These are phyloP conservation scores for Talaromyces islandicus DNA, from an alignment of 2,329 filamentous ascomycete species.

Conservation along the genomic window DNA sequence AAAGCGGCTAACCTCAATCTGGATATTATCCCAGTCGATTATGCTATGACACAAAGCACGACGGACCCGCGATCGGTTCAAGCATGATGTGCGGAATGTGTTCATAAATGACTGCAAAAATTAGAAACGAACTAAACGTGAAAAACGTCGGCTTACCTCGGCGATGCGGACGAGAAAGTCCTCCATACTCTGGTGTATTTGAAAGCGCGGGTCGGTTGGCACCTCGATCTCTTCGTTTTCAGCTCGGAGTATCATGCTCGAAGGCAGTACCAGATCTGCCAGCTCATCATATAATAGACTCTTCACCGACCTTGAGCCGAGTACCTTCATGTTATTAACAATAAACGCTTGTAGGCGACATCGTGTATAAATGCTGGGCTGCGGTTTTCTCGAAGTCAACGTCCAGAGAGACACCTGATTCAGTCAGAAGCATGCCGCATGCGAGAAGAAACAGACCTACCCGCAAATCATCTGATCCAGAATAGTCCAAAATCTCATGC, in stretches of 20 bases:
- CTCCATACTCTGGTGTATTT: slow-evolving; percentile 70
- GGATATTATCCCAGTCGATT: slow-evolving; percentile 75
- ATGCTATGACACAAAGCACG: slow-evolving; percentile 82
- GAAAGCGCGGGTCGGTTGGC: slow-evolving; percentile 65
- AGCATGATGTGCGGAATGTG: slow-evolving; percentile 74
- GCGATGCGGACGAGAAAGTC: slow-evolving; percentile 52
- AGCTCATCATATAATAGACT: slow-evolving; percentile 77
- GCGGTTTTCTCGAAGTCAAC: slow-evolving; percentile 72
- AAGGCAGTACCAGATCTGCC: slow-evolving; percentile 67
- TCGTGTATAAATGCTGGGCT: slow-evolving; percentile 77
- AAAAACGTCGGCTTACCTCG: slow-evolving; percentile 27
- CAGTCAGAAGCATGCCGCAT: slow-evolving; percentile 4
- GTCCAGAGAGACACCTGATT: slow-evolving; percentile 64
- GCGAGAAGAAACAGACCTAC: slow-evolving; percentile 40
- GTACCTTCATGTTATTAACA: slow-evolving; percentile 64
- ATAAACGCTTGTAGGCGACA: slow-evolving; percentile 72
- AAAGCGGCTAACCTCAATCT: slow-evolving; percentile 58
- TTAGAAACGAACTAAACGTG: not conserved
- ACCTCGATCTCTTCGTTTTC: slow-evolving; percentile 71
- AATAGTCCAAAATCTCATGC: slow-evolving; percentile 61
- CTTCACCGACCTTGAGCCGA: slow-evolving; percentile 63
- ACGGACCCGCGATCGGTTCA: slow-evolving; percentile 86
- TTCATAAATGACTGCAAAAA: slow-evolving; percentile 67
- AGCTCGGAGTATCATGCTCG: slow-evolving; percentile 63
- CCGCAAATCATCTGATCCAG: slow-evolving; percentile 62